Evolutionary conservation across 257 asterid genomes (phyloP).

Genomic region (Solanum pinnatisectum): DNA sequence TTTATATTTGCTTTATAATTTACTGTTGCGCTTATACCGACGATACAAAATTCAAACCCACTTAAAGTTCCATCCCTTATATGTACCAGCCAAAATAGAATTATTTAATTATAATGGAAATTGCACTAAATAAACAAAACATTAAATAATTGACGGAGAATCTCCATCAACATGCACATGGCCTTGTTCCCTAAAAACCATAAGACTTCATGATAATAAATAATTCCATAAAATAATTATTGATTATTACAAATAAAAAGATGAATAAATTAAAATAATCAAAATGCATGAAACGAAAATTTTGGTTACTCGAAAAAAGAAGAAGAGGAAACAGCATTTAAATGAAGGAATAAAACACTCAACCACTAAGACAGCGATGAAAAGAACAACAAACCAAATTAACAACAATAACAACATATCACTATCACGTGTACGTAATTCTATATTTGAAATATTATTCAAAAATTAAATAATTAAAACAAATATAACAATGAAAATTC

Average conservation of each 20-base stretch:
- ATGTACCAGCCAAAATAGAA: neutral
- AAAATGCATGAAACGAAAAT: constrained; percentile 31
- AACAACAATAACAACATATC: neutral
- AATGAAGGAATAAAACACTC: constrained; percentile 16
- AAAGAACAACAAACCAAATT: constrained; percentile 1
- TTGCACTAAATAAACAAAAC: neutral
- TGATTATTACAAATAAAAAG: neutral
- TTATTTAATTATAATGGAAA: neutral
- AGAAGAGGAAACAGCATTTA: neutral
- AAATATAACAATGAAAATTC: neutral
- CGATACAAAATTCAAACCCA: neutral
- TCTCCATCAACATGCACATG: constrained; percentile 62
- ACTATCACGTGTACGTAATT: no score
- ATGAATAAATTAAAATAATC: constrained; percentile 1
- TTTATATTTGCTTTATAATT: neutral
- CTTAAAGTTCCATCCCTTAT: neutral
- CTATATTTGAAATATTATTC: neutral
- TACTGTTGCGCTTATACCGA: no score
- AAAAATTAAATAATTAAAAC: neutral
- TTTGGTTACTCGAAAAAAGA: constrained; percentile 4
- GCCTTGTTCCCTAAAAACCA: constrained; percentile 39
- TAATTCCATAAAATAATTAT: neutral
- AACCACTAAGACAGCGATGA: constrained; percentile 35
- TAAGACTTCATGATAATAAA: constrained; percentile 4
- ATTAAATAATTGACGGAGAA: constrained; percentile 17